Conservation (phyloP, 441 rosid genomes). For the Gossypium trilobum region DNA sequence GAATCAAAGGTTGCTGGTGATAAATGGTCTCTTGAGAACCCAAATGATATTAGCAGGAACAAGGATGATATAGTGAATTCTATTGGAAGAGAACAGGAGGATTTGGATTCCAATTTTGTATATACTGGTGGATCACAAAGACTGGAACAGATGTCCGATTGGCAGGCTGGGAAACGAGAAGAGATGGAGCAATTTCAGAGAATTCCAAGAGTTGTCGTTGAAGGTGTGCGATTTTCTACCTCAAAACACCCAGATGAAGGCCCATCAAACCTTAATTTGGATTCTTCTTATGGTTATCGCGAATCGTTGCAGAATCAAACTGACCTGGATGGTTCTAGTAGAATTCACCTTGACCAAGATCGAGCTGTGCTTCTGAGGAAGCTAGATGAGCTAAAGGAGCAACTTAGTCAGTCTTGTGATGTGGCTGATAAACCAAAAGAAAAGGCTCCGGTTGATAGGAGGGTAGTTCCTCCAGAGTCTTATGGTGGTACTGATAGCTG, state of each 20-base stretch:
- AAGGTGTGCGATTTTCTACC: constrained; percentile 46
- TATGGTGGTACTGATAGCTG: constrained; percentile 28
- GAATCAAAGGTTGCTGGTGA: constrained; percentile 27
- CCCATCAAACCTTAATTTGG: constrained; percentile 38
- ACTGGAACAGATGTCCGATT: constrained; percentile 28
- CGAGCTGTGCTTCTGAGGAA: constrained; percentile 72
- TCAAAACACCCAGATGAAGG: constrained; percentile 44
- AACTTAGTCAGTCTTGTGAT: constrained; percentile 49
- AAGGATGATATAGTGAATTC: constrained; percentile 20
- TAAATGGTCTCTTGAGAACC: constrained; percentile 31
- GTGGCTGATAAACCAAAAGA: constrained; percentile 45
- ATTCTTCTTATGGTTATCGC: constrained; percentile 34
- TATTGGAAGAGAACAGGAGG: constrained; percentile 20
- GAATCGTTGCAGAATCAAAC: constrained; percentile 30
- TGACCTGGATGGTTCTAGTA: constrained; percentile 26
- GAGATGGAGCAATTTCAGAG: constrained; percentile 26
- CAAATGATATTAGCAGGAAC: constrained; percentile 21
- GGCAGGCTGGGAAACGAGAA: constrained; percentile 25
- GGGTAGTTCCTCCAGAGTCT: constrained; percentile 37
- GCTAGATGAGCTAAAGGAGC: constrained; percentile 72
- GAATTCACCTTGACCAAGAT: constrained; percentile 52
- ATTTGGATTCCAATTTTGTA: constrained; percentile 25
- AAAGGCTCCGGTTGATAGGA: constrained; percentile 34
- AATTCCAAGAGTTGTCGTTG: constrained; percentile 17
- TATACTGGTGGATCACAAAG: constrained; percentile 19